Conservation (phyloP, 2,329 filamentous ascomycete species). For the Thelonectria blattea region DNA sequence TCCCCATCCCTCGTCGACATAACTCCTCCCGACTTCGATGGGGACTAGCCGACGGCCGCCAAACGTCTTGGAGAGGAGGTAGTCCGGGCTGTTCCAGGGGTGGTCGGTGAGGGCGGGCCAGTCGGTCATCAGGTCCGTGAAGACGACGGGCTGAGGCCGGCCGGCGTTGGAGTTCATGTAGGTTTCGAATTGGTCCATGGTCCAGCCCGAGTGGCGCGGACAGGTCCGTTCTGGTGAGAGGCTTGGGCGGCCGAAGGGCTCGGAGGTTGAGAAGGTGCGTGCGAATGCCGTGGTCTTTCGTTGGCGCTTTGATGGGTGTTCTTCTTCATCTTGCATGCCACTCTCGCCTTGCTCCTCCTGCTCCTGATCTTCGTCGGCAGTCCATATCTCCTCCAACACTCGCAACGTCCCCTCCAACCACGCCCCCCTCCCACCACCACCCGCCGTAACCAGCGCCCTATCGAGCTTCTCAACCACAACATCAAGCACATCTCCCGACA, state of each 20-base stretch:
- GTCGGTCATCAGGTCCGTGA: conserved; percentile 64
- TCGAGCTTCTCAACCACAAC: conserved; percentile 72
- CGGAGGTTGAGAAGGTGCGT: conserved; percentile 35
- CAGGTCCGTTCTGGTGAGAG: conserved; percentile 35
- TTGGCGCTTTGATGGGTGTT: conserved; percentile 34
- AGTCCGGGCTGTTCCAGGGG: conserved; percentile 75
- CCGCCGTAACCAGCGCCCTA: conserved; percentile 76
- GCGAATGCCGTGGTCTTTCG: conserved; percentile 10
- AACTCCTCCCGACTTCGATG: conserved; percentile 84
- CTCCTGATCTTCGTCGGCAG: conserved; percentile 11
- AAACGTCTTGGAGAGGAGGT: conserved; percentile 77
- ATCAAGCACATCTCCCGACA: conserved; percentile 48
- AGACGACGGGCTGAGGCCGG: conserved; percentile 68
- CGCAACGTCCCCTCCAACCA: conserved; percentile 61
- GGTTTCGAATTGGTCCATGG: conserved; percentile 65
- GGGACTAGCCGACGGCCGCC: conserved; percentile 81
- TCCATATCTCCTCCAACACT: conserved; percentile 45
- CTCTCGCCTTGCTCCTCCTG: too few species aligned
- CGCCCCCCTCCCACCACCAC: conserved; percentile 57
- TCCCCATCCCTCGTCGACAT: conserved; percentile 84
- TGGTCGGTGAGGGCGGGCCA: conserved; percentile 79
- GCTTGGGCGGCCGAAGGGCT: conserved; percentile 40
- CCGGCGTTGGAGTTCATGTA: conserved; percentile 58
- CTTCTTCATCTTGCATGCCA: neutral
- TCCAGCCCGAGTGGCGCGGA: conserved; percentile 47